Conservation (phyloP, 1,139 yeast genomes). For the Blastobotrys buckinghamii region DNA sequence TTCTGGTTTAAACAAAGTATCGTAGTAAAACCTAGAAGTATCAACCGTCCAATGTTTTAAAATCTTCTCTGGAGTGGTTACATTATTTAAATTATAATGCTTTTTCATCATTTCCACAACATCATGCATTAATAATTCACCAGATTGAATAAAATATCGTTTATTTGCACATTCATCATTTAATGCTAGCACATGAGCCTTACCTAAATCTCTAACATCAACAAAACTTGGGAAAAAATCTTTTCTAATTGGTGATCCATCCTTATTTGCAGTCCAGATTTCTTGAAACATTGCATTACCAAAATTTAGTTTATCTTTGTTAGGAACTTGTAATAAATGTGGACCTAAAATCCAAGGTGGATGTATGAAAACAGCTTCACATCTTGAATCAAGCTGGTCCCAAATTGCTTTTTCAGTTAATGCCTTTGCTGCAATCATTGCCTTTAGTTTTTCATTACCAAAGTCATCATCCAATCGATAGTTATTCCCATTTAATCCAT, state of each 20-base stretch:
- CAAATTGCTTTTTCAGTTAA: constrained; percentile 1
- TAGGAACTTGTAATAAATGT: constrained; percentile 2
- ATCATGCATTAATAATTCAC: constrained; percentile 1
- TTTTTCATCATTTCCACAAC: neutral
- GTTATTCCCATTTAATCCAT: neutral
- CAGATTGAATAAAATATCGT: constrained; percentile 2
- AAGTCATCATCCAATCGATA: neutral
- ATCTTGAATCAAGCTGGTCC: neutral
- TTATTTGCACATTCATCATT: neutral
- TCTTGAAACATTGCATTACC: neutral
- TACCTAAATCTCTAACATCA: constrained; percentile 7
- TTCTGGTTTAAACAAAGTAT: neutral
- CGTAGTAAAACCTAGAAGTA: neutral
- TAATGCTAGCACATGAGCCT: neutral
- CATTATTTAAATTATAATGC: neutral
- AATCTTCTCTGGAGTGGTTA: neutral
- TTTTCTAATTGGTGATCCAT: neutral
- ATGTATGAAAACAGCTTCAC: constrained; percentile 4
- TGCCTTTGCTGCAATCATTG: constrained; percentile 2
- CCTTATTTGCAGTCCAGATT: neutral
- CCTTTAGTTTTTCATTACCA: neutral
- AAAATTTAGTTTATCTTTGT: neutral
- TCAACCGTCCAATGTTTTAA: neutral
- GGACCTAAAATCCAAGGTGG: constrained; percentile 6
- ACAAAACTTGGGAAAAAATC: constrained; percentile 1